Evolutionary conservation across 129 eudicot genomes (phyloP).

Genomic region (Saposhnikovia divaricata): DNA sequence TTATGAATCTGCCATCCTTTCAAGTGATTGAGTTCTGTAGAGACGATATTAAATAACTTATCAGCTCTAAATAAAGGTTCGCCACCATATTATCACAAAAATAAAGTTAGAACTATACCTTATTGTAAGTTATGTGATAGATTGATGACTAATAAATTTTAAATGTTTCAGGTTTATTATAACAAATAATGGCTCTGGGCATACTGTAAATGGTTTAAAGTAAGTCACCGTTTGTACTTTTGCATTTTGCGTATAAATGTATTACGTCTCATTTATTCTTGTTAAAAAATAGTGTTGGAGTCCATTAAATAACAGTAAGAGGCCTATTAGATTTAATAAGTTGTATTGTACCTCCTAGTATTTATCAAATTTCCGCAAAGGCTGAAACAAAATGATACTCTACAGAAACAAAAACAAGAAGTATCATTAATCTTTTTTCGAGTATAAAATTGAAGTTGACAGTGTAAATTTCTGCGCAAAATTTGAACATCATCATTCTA

Average conservation of each 20-base stretch:
- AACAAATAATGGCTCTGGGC: constrained; percentile 89
- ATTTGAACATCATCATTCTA: not conserved
- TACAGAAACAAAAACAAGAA: not conserved
- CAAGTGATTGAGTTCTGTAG: not conserved
- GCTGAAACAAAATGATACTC: not conserved
- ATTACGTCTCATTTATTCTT: not conserved
- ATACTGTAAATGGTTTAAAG: constrained; percentile 67
- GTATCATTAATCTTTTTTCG: not conserved
- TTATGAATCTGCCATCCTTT: not conserved
- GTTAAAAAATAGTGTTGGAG: not conserved
- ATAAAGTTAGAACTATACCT: not conserved
- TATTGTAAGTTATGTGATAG: not conserved
- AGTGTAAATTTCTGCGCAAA: not conserved
- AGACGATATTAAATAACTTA: not conserved
- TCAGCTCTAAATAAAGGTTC: not conserved
- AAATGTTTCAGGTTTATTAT: constrained; percentile 56
- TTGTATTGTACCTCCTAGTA: not conserved
- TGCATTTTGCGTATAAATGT: not conserved
- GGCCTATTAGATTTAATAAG: not conserved
- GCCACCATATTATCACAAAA: not conserved
- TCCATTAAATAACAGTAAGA: not conserved
- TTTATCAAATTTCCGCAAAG: not conserved
- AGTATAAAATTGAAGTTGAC: not conserved
- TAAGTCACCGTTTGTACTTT: constrained; percentile 18
- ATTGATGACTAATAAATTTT: not conserved